These are phyloP conservation scores for Pholiota molesta DNA, from an alignment of 768 basidiomycete species.

Conservation along the genomic window DNA sequence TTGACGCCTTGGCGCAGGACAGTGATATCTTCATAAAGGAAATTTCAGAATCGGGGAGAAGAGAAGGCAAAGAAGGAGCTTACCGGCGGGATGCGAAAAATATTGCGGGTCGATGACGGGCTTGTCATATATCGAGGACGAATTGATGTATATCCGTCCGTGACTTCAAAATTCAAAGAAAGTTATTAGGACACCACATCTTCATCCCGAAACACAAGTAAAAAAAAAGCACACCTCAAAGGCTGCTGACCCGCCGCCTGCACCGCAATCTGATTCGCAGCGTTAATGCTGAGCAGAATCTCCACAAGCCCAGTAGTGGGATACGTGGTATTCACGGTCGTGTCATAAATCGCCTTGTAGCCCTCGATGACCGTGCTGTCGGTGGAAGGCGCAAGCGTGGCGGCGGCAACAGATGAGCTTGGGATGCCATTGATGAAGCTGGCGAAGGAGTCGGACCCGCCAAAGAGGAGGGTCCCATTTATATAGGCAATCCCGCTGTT, in stretches of 20 bases:
- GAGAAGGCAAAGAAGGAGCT: constrained; percentile 1
- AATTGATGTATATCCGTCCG: constrained; percentile 54
- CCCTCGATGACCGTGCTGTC: constrained; percentile 51
- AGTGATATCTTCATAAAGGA: constrained; percentile 35
- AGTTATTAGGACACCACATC: background rate
- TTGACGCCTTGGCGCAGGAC: constrained; percentile 63
- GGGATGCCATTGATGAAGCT: constrained; percentile 22
- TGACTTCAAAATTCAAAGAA: constrained; percentile 8
- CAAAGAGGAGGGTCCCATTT: constrained; percentile 54
- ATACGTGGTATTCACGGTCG: constrained; percentile 42
- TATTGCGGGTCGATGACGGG: constrained; percentile 71
- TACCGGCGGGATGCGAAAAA: constrained; percentile 56
- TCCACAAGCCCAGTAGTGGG: constrained; percentile 56
- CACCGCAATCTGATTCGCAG: constrained; percentile 45
- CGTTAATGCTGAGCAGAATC: constrained; percentile 48
- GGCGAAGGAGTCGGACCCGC: constrained; percentile 25
- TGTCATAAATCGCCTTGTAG: constrained; percentile 57
- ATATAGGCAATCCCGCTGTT: constrained; percentile 69
- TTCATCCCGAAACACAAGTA: background rate
- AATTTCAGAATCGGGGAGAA: background rate
- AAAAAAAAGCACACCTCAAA: constrained; percentile 40
- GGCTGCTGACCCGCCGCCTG: constrained; percentile 73
- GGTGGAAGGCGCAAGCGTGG: constrained; percentile 44
- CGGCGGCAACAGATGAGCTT: constrained; percentile 13
- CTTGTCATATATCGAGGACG: constrained; percentile 57